Conservation (phyloP, 164 flowering plant species). For the Akebia trifoliata region DNA sequence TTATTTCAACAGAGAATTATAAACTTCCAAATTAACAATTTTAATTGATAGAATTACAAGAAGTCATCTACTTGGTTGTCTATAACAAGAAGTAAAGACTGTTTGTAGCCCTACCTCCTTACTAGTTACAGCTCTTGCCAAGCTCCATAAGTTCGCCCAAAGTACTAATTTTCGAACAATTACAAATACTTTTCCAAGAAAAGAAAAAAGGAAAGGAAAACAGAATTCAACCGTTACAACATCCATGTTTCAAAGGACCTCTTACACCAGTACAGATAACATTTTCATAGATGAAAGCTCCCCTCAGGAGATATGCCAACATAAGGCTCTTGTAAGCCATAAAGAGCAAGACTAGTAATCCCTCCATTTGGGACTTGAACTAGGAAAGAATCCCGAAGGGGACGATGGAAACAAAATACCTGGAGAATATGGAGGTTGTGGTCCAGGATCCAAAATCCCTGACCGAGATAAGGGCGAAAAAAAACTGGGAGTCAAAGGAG, state of each 20-base stretch:
- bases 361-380: slow-evolving; percentile 88
- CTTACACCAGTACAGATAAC: slow-evolving; percentile 17
- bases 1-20: slow-evolving; percentile 10
- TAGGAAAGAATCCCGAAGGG: slow-evolving; percentile 69
- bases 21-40: slow-evolving; percentile 17
- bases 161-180: slow-evolving; percentile 15
- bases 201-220: slow-evolving; percentile 7
- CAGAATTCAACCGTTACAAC: slow-evolving; percentile 20
- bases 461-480: slow-evolving; percentile 49
- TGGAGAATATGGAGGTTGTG: slow-evolving; percentile 79
- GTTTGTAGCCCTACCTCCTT: slow-evolving; percentile 29
- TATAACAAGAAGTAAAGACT: slow-evolving; percentile 19
- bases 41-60: slow-evolving; percentile 20
- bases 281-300: slow-evolving; percentile 21
- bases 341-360: slow-evolving; percentile 27
- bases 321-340: slow-evolving; percentile 3
- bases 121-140: slow-evolving; percentile 18
- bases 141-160: slow-evolving; percentile 13
- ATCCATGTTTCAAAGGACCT: slow-evolving; percentile 15
- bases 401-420: slow-evolving; percentile 65
- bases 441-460: slow-evolving; percentile 94
- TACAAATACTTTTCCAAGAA: background rate
- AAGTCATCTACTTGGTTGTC: slow-evolving; percentile 19
- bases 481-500: slow-evolving; percentile 66
- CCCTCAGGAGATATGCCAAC: slow-evolving; percentile 4